Evolutionary conservation across 306 rosid genomes (phyloP), one percentile per base, ranked within the genome.

Genomic region (Medicago ruthenica): DNA sequence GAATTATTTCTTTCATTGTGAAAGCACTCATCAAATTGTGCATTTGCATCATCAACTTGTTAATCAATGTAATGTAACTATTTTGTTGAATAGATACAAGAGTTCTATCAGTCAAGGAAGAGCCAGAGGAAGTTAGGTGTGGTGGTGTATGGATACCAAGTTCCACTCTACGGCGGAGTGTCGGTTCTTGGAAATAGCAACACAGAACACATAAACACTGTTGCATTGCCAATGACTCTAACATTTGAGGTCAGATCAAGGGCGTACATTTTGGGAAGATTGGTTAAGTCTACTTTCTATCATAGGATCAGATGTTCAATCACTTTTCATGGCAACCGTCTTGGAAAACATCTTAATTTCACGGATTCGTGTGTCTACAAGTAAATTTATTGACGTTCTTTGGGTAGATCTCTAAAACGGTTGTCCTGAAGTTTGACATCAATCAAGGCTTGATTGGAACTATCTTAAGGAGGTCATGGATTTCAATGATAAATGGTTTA

Each of bases 151-250:
- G 97, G 92, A 16, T 61, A 85, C 63, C 97, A 95, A 73, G 82
- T 95, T 60, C 91, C 97, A 27, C 87, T 95, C 24, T 92, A 95
- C 37, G 98, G 98, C 1, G 96, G 96, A 1, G 77, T 92, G 6
- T 69, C 97, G 0, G 88, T 27, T 14, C 80, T 90, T 17, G 86
- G 73, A 0, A 75, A 71, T 8, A 82, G 71, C 0, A 71, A 81
- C 0, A 68, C 79, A 51, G 80, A 82, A 45, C 79, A 68, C 58
- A 59, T n/a, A 53, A 71, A 76, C 22, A 84, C 2, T 48, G 74
- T 88, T 14, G 88, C 80, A 1, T 75, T 95, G 61, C 93, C 97
- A 1, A 71, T 95, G 58, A 92, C 92, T 67, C 87, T 95, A 3
- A 89, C 98, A 18, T 86, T 95, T 21, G 90, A 77, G 1, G 59